phyloP scores from a whole-genome alignment of 1,139 yeast genomes.

The Wickerhamiella infanticola region DNA sequence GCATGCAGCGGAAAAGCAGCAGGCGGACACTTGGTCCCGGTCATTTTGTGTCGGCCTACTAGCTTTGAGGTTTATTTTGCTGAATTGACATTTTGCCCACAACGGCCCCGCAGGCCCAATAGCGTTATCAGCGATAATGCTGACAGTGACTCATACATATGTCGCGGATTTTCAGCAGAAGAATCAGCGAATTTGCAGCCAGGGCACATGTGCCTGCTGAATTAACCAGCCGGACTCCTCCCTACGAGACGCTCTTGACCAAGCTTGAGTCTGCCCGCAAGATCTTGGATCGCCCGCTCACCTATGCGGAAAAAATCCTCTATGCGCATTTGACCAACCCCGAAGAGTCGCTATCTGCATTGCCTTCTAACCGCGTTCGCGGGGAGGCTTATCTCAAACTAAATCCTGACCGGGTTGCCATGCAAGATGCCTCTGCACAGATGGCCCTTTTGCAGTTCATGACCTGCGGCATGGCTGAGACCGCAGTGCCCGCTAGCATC shows the following conservation, averaged over 20 bases:
- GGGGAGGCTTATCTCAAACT: constrained; percentile 78
- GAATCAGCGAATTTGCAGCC: constrained; percentile 10
- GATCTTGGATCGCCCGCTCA: constrained; percentile 60
- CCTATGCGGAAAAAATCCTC: constrained; percentile 83
- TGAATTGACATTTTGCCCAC: too few species aligned
- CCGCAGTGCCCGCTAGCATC: constrained; percentile 90
- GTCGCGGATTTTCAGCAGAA: constrained; percentile 6
- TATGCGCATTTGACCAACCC: constrained; percentile 84
- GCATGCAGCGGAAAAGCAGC: too few species aligned
- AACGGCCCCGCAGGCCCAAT: neutral
- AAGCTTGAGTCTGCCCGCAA: constrained; percentile 48
- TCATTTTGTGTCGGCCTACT: too few species aligned
- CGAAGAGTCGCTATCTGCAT: constrained; percentile 50
- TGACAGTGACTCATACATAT: constrained; percentile 4
- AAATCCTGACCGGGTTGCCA: constrained; percentile 95
- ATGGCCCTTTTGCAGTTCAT: constrained; percentile 93
- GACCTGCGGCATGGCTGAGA: constrained; percentile 79
- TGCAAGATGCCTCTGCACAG: constrained; percentile 99
- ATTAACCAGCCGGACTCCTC: constrained; percentile 61
- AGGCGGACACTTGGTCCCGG: too few species aligned
- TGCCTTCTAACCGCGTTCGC: constrained; percentile 36
- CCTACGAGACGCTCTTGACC: constrained; percentile 57
- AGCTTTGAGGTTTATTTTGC: too few species aligned
- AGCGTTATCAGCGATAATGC: neutral
- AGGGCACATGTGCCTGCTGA: constrained; percentile 40